phyloP scores from a whole-genome alignment of 768 basidiomycete genomes.

The Tylopilus sp. region DNA sequence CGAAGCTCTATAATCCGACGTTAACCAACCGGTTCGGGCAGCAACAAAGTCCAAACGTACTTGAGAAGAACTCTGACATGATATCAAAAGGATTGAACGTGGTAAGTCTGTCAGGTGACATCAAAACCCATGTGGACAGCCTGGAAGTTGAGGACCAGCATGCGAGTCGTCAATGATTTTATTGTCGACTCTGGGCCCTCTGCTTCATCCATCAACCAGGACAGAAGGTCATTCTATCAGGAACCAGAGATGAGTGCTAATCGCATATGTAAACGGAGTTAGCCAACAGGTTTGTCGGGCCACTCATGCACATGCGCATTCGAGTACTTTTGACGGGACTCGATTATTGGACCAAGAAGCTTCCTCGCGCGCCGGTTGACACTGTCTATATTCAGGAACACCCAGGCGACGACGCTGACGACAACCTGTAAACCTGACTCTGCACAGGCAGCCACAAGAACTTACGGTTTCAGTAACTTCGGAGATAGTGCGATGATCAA shows the following conservation, averaged over 20 bases:
- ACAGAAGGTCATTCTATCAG: conserved; percentile 31
- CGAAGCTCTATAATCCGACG: conserved; percentile 24
- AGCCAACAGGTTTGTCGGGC: conserved; percentile 33
- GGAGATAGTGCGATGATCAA: background rate
- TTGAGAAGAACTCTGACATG: conserved; percentile 15
- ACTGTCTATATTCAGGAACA: background rate
- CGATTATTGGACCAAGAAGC: conserved; percentile 29
- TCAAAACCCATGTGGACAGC: conserved; percentile 20
- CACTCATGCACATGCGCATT: conserved; percentile 26
- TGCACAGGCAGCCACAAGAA: background rate
- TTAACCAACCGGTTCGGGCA: background rate
- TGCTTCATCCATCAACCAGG: conserved; percentile 31
- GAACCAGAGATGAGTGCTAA: background rate
- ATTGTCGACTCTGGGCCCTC: conserved; percentile 15
- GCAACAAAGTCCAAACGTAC: conserved; percentile 2
- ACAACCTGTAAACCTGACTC: background rate
- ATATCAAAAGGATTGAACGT: background rate
- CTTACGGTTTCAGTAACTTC: background rate
- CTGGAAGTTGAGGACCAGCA: conserved; percentile 15
- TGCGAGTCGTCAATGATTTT: conserved; percentile 21
- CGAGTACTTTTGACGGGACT: conserved; percentile 24
- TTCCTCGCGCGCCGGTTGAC: conserved; percentile 7
- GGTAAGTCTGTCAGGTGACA: too few relatives aligned
- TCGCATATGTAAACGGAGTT: background rate
- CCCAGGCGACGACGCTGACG: background rate